These are phyloP conservation scores for Penicillium herquei DNA, from an alignment of 495 filamentous ascomycete genomes.

Conservation along the genomic window DNA sequence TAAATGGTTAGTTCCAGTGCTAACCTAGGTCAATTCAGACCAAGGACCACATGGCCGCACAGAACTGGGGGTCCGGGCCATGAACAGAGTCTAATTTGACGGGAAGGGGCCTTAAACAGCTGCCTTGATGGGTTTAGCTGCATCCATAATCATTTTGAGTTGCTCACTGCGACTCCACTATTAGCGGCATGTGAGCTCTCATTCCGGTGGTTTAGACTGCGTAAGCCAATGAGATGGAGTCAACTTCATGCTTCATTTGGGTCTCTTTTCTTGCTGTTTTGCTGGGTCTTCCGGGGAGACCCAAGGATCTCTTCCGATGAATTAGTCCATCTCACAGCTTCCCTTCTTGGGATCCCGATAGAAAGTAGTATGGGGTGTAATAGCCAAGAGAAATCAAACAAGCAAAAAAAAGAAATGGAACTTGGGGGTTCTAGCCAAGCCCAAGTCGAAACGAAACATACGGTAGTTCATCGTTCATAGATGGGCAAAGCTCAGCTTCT, in stretches of 20 bases:
- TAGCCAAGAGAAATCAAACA: too few species aligned
- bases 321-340: constrained; percentile 4
- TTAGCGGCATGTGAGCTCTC: constrained; percentile 15
- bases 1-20: too few species aligned
- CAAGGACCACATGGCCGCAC: constrained; percentile 14
- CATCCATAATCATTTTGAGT: not conserved
- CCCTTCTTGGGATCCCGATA: not conserved
- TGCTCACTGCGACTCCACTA: constrained; percentile 5
- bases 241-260: too few species aligned
- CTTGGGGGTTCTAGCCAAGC: too few species aligned
- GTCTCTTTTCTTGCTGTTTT: not conserved
- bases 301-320: constrained; percentile 10
- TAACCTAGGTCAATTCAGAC: too few species aligned
- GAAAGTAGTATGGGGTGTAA: too few species aligned
- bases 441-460: too few species aligned
- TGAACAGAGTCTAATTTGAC: constrained; percentile 11
- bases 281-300: not conserved
- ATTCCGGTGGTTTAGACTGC: not conserved
- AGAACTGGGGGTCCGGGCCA: constrained; percentile 6
- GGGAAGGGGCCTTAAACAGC: constrained; percentile 14
- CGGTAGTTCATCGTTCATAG: too few species aligned
- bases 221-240: too few species aligned
- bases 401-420: too few species aligned
- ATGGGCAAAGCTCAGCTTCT: too few species aligned
- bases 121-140: constrained; percentile 6